Percentiles rank a stretch among this genome's conserved stretches.
Evolutionary conservation across 192 early-diverging fungal genomes (phyloP).

Genomic region (Backusella tuberculispora): DNA sequence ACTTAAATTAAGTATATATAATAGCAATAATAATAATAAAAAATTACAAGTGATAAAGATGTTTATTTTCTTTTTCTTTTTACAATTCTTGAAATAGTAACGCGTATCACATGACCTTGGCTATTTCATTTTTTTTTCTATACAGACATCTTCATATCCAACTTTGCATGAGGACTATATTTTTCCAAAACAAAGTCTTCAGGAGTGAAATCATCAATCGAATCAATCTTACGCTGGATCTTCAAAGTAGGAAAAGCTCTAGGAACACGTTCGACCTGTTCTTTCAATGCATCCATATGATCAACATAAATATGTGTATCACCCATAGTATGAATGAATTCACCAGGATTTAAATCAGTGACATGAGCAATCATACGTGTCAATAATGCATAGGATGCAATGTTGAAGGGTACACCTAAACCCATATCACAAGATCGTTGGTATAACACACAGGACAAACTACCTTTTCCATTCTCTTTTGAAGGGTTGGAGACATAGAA

Average conservation of each 20-base stretch:
- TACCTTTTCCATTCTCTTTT: constrained; percentile 49
- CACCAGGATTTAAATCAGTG: constrained; percentile 78
- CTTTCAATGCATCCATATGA: constrained; percentile 84
- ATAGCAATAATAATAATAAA: background rate
- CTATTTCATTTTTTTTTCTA: constrained; percentile 36
- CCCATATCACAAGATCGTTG: constrained; percentile 96
- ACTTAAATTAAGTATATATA: background rate
- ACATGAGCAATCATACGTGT: constrained; percentile 91
- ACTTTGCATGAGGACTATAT: constrained; percentile 85
- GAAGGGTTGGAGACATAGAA: constrained; percentile 88
- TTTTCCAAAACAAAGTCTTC: constrained; percentile 83
- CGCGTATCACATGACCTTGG: background rate
- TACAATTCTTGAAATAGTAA: background rate
- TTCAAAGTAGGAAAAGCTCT: constrained; percentile 79
- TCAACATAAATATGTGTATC: constrained; percentile 95
- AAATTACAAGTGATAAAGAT: background rate
- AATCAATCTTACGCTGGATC: constrained; percentile 57
- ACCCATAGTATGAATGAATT: constrained; percentile 93
- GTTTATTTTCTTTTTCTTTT: background rate
- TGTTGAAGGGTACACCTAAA: constrained; percentile 98
- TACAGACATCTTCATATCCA: constrained; percentile 97
- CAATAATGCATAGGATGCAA: constrained; percentile 93
- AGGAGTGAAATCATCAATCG: constrained; percentile 74
- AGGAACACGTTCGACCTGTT: constrained; percentile 79
- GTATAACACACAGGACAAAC: constrained; percentile 92